phyloP scores from a whole-genome alignment of 257 asterid genomes.

The Cordia subcordata region DNA sequence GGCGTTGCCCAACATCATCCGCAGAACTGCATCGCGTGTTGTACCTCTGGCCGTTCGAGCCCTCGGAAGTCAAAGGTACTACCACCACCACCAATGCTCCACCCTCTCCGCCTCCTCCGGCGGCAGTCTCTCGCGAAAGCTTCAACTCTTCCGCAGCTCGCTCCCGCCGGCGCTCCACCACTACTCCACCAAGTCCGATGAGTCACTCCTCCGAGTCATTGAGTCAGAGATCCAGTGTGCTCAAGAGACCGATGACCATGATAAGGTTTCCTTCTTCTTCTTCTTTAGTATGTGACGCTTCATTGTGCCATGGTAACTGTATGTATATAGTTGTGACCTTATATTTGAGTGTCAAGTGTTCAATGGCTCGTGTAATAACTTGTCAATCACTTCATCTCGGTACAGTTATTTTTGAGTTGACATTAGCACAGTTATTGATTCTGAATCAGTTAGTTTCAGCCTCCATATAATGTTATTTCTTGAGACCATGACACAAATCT shows the following conservation, averaged over 20 bases:
- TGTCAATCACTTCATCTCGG: too few species aligned
- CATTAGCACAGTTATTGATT: too few species aligned
- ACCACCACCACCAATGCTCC: conserved; percentile 31
- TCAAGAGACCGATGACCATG: conserved; percentile 23
- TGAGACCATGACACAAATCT: too few species aligned
- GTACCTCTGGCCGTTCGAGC: conserved; percentile 45
- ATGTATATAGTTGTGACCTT: too few species aligned
- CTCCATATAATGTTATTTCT: too few species aligned
- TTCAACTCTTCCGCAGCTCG: conserved; percentile 21
- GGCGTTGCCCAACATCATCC: conserved; percentile 45
- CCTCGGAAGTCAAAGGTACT: conserved; percentile 37
- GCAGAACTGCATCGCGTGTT: conserved; percentile 47
- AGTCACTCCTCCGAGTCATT: conserved; percentile 44
- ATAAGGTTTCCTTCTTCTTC: background rate
- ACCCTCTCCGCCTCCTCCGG: conserved; percentile 36
- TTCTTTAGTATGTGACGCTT: background rate
- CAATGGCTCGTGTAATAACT: too few species aligned
- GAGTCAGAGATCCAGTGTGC: conserved; percentile 54
- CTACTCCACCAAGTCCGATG: conserved; percentile 48
- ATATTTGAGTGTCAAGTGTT: too few species aligned
- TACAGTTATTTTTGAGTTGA: too few species aligned
- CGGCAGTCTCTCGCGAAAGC: conserved; percentile 10
- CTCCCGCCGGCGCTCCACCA: conserved; percentile 38
- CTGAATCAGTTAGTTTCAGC: too few species aligned
- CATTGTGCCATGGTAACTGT: too few species aligned